phyloP scores from a whole-genome alignment of 2,329 filamentous ascomycete species.

The Magnaporthiopsis poae region DNA sequence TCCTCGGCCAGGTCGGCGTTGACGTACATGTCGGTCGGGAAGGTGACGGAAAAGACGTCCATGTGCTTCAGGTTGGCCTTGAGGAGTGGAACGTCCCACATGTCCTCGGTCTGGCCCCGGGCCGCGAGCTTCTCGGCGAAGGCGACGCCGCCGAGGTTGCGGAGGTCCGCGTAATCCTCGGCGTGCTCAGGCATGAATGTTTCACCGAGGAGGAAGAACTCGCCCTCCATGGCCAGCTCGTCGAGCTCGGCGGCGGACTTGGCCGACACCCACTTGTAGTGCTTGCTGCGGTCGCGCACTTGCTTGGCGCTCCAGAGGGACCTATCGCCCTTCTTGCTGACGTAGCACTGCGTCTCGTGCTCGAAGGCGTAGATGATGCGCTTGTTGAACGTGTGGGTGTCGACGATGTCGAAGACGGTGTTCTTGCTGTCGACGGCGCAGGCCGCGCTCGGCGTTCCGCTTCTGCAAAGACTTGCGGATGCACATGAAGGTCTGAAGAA shows the following conservation, averaged over 20 bases:
- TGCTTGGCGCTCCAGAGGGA: constrained; percentile 13
- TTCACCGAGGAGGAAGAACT: constrained; percentile 17
- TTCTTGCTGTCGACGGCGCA: not conserved
- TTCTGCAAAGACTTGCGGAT: too few species aligned
- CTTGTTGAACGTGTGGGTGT: constrained; percentile 14
- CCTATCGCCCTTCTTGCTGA: constrained; percentile 1
- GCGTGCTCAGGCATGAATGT: constrained; percentile 17
- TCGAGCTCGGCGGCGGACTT: not conserved
- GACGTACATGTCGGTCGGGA: constrained; percentile 13
- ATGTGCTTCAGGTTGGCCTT: constrained; percentile 9
- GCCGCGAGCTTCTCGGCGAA: constrained; percentile 10
- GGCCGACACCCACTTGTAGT: constrained; percentile 1
- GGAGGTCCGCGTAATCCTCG: constrained; percentile 12
- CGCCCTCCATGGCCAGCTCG: not conserved
- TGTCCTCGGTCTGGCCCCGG: constrained; percentile 8
- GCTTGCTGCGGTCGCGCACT: not conserved
- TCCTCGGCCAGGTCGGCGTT: constrained; percentile 6
- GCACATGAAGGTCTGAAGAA: too few species aligned
- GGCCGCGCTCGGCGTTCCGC: not conserved
- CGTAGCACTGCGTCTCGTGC: constrained; percentile 16
- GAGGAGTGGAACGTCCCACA: constrained; percentile 11
- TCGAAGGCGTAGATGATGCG: constrained; percentile 17
- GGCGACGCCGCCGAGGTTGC: constrained; percentile 1
- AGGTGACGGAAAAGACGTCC: constrained; percentile 11
- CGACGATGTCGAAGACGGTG: constrained; percentile 8